phyloP scores from a whole-genome alignment of 2,329 filamentous ascomycete genomes.

The Teratosphaeria destructans region DNA sequence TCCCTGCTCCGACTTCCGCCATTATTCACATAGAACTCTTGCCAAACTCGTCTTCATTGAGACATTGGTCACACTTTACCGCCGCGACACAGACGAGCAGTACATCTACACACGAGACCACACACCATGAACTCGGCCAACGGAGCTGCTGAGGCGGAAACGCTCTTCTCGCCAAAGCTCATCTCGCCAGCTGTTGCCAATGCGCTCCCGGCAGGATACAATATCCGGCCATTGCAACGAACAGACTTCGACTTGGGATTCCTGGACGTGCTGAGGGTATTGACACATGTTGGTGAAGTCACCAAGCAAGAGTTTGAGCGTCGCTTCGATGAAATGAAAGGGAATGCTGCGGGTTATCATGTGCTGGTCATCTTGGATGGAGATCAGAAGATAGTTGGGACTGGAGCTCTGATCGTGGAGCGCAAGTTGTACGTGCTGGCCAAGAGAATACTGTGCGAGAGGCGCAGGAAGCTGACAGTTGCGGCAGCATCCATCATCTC shows the following conservation, averaged over 20 bases:
- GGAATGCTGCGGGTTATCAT: slow-evolving; percentile 63
- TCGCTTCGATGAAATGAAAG: slow-evolving; percentile 71
- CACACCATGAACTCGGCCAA: slow-evolving; percentile 8
- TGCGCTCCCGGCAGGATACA: slow-evolving; percentile 70
- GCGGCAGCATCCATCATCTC: slow-evolving; percentile 57
- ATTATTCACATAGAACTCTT: background rate
- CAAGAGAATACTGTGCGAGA: background rate
- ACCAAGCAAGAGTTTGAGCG: slow-evolving; percentile 61
- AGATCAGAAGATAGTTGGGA: slow-evolving; percentile 66
- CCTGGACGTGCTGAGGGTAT: slow-evolving; percentile 78
- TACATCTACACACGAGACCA: background rate
- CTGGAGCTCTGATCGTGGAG: slow-evolving; percentile 83
- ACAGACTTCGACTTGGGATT: slow-evolving; percentile 74
- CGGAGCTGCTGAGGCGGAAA: slow-evolving; percentile 5
- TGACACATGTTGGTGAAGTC: slow-evolving; percentile 89
- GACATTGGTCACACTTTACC: background rate
- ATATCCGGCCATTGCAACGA: slow-evolving; percentile 66
- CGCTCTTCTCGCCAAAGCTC: slow-evolving; percentile 67
- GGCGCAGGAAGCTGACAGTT: background rate
- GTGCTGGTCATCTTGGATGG: slow-evolving; percentile 76
- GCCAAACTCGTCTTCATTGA: background rate
- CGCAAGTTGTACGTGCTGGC: slow-evolving; percentile 65
- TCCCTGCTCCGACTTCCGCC: background rate
- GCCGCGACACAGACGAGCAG: background rate
- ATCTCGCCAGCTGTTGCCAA: slow-evolving; percentile 66